These are phyloP conservation scores for Sporothrix luriei DNA, from an alignment of 2,329 filamentous ascomycete genomes.

Conservation along the genomic window DNA sequence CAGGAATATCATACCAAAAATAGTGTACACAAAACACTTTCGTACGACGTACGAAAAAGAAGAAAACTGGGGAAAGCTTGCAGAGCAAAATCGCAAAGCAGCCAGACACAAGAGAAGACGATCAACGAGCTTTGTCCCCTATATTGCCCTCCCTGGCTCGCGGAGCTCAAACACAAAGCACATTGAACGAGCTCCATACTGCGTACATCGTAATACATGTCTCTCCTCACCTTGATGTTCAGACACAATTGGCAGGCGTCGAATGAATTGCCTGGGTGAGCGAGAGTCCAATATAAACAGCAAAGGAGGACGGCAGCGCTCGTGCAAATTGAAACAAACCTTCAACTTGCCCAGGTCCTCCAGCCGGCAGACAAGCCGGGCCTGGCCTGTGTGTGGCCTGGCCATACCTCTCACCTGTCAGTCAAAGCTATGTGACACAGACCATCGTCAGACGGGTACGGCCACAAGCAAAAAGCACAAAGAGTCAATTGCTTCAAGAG, in stretches of 20 bases:
- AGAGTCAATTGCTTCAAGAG: conserved; percentile 3
- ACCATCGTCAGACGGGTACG: neutral
- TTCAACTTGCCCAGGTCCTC: neutral
- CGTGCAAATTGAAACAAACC: conserved; percentile 16
- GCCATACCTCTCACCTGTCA: conserved; percentile 21
- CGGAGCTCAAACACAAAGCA: conserved; percentile 2
- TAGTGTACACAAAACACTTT: too few relatives aligned
- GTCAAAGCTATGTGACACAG: neutral
- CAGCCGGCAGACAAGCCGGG: conserved; percentile 6
- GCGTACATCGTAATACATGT: conserved; percentile 19
- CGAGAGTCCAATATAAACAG: conserved; percentile 4
- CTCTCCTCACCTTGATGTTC: neutral
- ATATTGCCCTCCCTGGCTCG: conserved; percentile 5
- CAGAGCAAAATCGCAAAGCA: neutral
- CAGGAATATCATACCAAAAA: conserved; percentile 18
- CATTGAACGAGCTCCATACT: neutral
- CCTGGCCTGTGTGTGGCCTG: neutral
- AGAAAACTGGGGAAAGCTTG: conserved; percentile 27
- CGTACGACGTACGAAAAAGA: too few relatives aligned
- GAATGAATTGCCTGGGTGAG: neutral
- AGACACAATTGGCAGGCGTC: neutral
- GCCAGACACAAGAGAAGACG: neutral
- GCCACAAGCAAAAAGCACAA: neutral
- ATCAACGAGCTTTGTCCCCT: conserved; percentile 1
- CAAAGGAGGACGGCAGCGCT: neutral